Conservation (phyloP, 306 rosid species). For the Oxytropis ochrocephala region DNA sequence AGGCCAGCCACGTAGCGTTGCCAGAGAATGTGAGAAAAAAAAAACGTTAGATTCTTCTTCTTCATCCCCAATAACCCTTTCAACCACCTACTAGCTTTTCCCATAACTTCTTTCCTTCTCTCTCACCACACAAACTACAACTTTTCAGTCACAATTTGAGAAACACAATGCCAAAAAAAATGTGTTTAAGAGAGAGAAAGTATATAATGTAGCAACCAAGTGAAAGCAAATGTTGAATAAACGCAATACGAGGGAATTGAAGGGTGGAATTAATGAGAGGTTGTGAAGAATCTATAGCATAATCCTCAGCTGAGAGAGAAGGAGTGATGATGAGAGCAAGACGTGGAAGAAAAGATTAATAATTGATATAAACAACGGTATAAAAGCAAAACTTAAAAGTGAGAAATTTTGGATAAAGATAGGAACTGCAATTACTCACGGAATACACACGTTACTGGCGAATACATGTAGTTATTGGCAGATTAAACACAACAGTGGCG, state of each 20-base stretch:
- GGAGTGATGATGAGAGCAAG: constrained; percentile 28
- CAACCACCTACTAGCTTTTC: constrained; percentile 75
- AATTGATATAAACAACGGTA: too few species aligned
- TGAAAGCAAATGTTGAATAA: constrained; percentile 17
- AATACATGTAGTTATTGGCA: too few species aligned
- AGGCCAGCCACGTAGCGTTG: too few species aligned
- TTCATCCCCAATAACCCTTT: constrained; percentile 83
- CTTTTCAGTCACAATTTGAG: constrained; percentile 21
- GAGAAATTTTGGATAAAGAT: constrained; percentile 32
- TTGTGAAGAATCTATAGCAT: constrained; percentile 29
- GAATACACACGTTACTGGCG: too few species aligned
- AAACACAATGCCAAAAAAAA: constrained; percentile 1
- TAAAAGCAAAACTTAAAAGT: too few species aligned
- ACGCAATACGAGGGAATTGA: neutral
- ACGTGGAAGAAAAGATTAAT: constrained; percentile 32
- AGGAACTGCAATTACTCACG: too few species aligned
- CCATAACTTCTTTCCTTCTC: constrained; percentile 25
- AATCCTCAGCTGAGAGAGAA: constrained; percentile 48
- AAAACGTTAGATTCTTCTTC: too few species aligned
- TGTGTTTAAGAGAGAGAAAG: neutral
- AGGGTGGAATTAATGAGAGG: neutral
- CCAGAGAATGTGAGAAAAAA: too few species aligned
- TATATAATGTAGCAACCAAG: constrained; percentile 15
- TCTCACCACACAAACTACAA: neutral
- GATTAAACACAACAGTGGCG: too few species aligned